Conservation (phyloP, 768 basidiomycete species). For the Pulveroboletus sp. region DNA sequence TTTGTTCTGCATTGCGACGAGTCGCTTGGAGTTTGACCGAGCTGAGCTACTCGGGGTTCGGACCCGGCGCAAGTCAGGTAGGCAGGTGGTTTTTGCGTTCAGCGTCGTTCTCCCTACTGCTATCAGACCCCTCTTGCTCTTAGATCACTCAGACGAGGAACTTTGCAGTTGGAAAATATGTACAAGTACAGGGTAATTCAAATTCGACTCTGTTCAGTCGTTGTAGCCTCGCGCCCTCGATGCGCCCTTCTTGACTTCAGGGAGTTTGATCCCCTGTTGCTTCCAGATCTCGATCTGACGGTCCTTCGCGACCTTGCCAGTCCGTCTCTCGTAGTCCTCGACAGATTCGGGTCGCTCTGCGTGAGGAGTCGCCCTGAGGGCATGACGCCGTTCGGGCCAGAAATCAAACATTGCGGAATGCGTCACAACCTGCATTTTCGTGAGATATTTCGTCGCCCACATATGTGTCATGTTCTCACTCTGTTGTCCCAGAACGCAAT, state of each 20-base stretch:
- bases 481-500: conserved; percentile 88
- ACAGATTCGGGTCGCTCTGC: conserved; percentile 77
- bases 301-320: conserved; percentile 68
- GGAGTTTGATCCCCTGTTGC: conserved; percentile 51
- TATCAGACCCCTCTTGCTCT: background rate
- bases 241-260: conserved; percentile 26
- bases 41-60: conserved; percentile 10
- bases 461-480: conserved; percentile 33
- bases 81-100: conserved; percentile 6
- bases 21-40: conserved; percentile 20
- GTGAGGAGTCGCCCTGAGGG: conserved; percentile 75
- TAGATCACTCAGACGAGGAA: background rate
- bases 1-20: conserved; percentile 16
- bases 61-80: background rate
- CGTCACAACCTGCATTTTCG: conserved; percentile 50
- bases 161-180: background rate
- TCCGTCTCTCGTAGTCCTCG: conserved; percentile 57
- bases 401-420: conserved; percentile 84
- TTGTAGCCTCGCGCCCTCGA: conserved; percentile 53
- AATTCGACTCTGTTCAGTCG: conserved; percentile 37
- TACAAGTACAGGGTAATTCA: conserved; percentile 7
- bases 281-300: conserved; percentile 69
- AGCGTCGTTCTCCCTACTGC: background rate
- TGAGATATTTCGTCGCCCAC: background rate
- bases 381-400: conserved; percentile 73